Evolutionary conservation across 1,284 basidiomycete species (phyloP).

Genomic region (Tilletia setariae): DNA sequence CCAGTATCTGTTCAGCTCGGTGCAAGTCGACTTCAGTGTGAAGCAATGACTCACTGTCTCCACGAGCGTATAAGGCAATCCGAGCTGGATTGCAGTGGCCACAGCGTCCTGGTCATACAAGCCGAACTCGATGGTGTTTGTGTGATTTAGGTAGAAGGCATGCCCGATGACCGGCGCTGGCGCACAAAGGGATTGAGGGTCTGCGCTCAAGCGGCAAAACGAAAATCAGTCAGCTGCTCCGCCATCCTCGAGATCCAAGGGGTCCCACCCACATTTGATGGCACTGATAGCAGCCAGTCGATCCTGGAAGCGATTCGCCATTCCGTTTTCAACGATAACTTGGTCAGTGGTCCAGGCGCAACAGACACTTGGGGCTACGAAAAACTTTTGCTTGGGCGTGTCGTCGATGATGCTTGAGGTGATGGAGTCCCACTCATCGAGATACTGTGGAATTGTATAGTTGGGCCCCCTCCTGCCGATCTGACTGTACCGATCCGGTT

Average conservation of each 20-base stretch:
- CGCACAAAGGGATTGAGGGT: slow-evolving; percentile 21
- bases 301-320: slow-evolving; percentile 19
- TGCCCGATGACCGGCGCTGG: slow-evolving; percentile 9
- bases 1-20: not conserved
- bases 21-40: not conserved
- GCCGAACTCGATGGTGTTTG: slow-evolving; percentile 20
- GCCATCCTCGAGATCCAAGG: not conserved
- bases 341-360: slow-evolving; percentile 57
- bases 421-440: slow-evolving; percentile 60
- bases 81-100: slow-evolving; percentile 1
- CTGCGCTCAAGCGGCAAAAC: not conserved
- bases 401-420: slow-evolving; percentile 18
- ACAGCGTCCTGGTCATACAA: slow-evolving; percentile 22
- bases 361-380: slow-evolving; percentile 64
- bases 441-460: slow-evolving; percentile 60
- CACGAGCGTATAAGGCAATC: slow-evolving; percentile 19
- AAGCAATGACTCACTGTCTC: slow-evolving; percentile 18
- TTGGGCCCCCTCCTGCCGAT: slow-evolving; percentile 41
- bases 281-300: slow-evolving; percentile 22
- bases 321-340: slow-evolving; percentile 9
- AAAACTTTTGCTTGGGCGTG: slow-evolving; percentile 6
- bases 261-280: slow-evolving; percentile 18
- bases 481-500: slow-evolving; percentile 58
- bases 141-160: slow-evolving; percentile 22
- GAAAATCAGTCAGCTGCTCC: not conserved